These are phyloP conservation scores for Bolboschoenoplectus hybrid DNA, from an alignment of 202 grass and related monocot species.

Conservation along the genomic window DNA sequence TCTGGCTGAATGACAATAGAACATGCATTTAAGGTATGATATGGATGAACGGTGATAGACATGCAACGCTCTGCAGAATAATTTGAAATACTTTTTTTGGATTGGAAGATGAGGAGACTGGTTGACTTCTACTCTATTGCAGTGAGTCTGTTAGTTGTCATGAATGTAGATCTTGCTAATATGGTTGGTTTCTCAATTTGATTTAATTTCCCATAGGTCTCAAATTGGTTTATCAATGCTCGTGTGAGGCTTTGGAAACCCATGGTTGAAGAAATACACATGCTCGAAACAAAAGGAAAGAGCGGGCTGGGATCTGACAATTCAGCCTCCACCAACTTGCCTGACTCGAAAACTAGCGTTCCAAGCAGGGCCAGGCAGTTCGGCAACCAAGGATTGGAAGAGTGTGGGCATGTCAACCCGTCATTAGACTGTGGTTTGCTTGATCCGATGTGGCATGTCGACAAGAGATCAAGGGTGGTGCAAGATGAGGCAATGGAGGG, in stretches of 20 bases:
- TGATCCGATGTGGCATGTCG: conserved; percentile 39
- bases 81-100: neutral
- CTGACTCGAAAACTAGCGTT: neutral
- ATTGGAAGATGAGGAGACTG: neutral
- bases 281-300: conserved; percentile 56
- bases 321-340: conserved; percentile 2
- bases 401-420: neutral
- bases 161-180: neutral
- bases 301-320: conserved; percentile 33
- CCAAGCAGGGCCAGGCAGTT: neutral
- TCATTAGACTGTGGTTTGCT: neutral
- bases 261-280: conserved; percentile 68
- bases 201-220: conserved; percentile 46
- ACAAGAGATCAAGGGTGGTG: conserved; percentile 46
- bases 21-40: neutral
- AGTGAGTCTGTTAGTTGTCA: neutral
- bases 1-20: neutral
- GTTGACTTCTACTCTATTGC: neutral
- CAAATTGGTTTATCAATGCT: conserved; percentile 71
- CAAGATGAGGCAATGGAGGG: conserved; percentile 42
- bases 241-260: conserved; percentile 68
- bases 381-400: conserved; percentile 13
- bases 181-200: neutral
- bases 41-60: neutral
- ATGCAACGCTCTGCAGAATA: neutral